Evolutionary conservation across 2,329 filamentous ascomycete species (phyloP).

Genomic region (Hymenoscyphus fraxineus): DNA sequence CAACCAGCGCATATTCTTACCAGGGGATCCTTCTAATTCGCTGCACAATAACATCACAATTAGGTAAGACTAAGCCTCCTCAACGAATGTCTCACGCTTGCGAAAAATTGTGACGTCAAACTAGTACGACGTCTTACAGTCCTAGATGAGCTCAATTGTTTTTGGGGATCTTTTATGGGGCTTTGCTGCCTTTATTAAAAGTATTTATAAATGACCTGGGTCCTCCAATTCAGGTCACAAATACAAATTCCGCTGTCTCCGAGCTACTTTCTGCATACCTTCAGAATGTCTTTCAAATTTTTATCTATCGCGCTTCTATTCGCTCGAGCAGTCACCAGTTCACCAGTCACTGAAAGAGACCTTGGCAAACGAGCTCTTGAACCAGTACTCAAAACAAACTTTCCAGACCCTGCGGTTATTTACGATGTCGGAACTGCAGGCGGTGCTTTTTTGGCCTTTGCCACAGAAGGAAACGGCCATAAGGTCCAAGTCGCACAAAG

Average conservation of each 20-base stretch:
- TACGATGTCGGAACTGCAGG: slow-evolving; percentile 36
- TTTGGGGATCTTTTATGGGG: neutral
- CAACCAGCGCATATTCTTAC: neutral
- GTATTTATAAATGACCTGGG: neutral
- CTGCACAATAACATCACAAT: neutral
- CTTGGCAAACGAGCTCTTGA: slow-evolving; percentile 18
- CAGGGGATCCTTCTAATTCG: neutral
- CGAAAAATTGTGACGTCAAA: neutral
- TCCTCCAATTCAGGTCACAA: neutral
- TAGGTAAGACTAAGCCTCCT: neutral
- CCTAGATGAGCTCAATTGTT: neutral
- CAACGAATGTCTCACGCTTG: neutral
- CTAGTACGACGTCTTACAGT: neutral
- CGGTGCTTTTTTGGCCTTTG: slow-evolving; percentile 56
- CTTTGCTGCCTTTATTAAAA: neutral
- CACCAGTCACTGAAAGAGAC: slow-evolving; percentile 1
- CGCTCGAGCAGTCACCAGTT: neutral
- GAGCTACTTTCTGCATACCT: neutral
- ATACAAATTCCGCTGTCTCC: neutral
- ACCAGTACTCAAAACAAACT: slow-evolving; percentile 40
- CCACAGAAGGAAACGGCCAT: slow-evolving; percentile 47
- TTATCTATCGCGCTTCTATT: slow-evolving; percentile 10
- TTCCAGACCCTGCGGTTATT: slow-evolving; percentile 53
- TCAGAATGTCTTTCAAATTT: slow-evolving; percentile 5
- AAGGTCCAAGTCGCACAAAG: slow-evolving; percentile 50